Base-by-base conservation (phyloP, 2,329 filamentous ascomycete species). In the Arthrobotrys sphaeroides region DNA sequence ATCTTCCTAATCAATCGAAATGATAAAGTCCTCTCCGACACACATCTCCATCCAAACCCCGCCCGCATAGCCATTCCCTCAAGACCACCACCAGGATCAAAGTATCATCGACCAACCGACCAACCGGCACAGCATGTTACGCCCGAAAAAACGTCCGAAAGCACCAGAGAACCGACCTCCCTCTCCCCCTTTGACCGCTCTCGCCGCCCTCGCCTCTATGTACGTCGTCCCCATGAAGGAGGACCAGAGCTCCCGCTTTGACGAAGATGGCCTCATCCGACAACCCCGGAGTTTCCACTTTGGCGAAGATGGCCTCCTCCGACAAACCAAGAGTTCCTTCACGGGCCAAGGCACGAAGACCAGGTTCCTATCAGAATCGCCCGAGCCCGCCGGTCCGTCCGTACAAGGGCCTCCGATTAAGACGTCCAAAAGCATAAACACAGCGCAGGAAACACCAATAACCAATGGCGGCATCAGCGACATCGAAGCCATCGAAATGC, bases 381-480 rank as follows among this genome's bases (percentile, higher is more conserved):
- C 72, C 10, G 70, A 75, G 40, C 70, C 70, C 3, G 5, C 26
- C 31, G 42, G 49, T n/a, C 49, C 43, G 22, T 24, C 62, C 4
- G 26, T 24, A 22, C 16, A 20, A 10, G 16, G 20, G n/a, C 16
- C 36, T 13, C 45, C 60, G 6, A 31, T 18, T 20, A 38, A 40
- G 16, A 0, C 20, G 4, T 31, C 38, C 7, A 62, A 57, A n/a
- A 5, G 24, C n/a, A 59, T 26, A 22, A 60, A n/a, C 20, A 3
- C 47, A 3, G 18, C 4, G 10, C 22, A 16, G 6, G 22, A 16
- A 26, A 7, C 26, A 5, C 24, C 26, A 10, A 42, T 59, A 4
- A 69, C 72, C 7, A 75, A 68, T 18, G 72, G 64, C 18, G 72
- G 64, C 2, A 38, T 75, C 28, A 65, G 38, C 24, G 72, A 75